Percentiles rank a stretch among this genome's conserved stretches.
Evolutionary conservation across 495 filamentous ascomycete genomes (phyloP).

Genomic region (Tuber brumale): DNA sequence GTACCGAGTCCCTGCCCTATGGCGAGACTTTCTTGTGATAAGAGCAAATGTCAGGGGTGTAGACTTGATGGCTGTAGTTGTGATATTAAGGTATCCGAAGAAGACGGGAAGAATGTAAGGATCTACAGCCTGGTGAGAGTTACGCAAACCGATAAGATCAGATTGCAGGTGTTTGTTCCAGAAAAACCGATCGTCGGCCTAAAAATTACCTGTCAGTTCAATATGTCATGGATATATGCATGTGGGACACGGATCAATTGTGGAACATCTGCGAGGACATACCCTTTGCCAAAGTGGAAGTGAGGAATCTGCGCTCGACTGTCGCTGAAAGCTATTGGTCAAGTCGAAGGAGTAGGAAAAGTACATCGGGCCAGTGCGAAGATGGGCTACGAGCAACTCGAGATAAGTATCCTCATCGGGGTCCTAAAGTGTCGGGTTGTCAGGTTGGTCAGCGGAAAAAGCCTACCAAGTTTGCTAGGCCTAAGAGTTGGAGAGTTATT

Average conservation of each 20-base stretch:
- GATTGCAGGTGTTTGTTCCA: slow-evolving; percentile 92
- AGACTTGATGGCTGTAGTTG: slow-evolving; percentile 68
- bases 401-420: slow-evolving; percentile 89
- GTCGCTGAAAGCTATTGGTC: slow-evolving; percentile 90
- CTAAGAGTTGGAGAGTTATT: neutral
- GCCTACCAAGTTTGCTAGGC: neutral
- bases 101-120: slow-evolving; percentile 92
- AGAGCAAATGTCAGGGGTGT: slow-evolving; percentile 77
- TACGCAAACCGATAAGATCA: slow-evolving; percentile 81
- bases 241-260: neutral
- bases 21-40: slow-evolving; percentile 77
- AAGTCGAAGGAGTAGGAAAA: slow-evolving; percentile 95
- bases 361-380: slow-evolving; percentile 86
- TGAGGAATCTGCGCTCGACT: slow-evolving; percentile 61
- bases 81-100: slow-evolving; percentile 88
- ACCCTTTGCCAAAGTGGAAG: slow-evolving; percentile 74
- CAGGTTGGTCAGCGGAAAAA: neutral
- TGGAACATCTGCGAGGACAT: neutral
- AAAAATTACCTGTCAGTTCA: neutral
- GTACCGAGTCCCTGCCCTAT: slow-evolving; percentile 85
- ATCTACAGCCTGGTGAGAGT: slow-evolving; percentile 52
- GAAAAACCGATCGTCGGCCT: slow-evolving; percentile 92
- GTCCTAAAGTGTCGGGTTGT: slow-evolving; percentile 46
- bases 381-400: slow-evolving; percentile 63
- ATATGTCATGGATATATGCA: slow-evolving; percentile 1